Percentiles rank a stretch among this genome's conserved stretches.
These are phyloP conservation scores for Exophiala dermatitidis DNA, from an alignment of 2,329 filamentous ascomycete genomes.

Conservation along the genomic window DNA sequence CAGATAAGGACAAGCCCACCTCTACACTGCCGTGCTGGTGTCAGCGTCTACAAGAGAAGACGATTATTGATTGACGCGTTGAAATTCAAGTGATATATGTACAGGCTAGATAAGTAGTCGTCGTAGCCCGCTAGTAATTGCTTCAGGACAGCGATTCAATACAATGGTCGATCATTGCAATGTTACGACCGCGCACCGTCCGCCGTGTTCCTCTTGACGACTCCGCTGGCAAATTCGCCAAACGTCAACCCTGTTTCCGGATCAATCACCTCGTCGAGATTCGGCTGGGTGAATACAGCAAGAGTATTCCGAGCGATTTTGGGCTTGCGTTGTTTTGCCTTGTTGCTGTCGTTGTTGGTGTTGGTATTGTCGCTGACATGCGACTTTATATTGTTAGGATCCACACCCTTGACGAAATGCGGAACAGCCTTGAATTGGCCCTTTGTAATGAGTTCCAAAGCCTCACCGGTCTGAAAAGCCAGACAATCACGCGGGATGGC, in stretches of 20 bases:
- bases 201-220: slow-evolving; percentile 65
- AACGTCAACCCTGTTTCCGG: slow-evolving; percentile 67
- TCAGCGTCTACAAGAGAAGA: too few relatives aligned
- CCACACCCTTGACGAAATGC: slow-evolving; percentile 81
- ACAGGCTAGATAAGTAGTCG: too few relatives aligned
- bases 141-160: too few relatives aligned
- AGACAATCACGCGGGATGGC: slow-evolving; percentile 85
- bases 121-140: too few relatives aligned
- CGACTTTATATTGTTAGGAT: slow-evolving; percentile 38
- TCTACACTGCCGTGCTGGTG: too few relatives aligned
- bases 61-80: too few relatives aligned
- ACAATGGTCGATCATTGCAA: too few relatives aligned
- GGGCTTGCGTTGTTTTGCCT: neutral
- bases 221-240: slow-evolving; percentile 67
- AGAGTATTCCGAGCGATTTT: slow-evolving; percentile 73
- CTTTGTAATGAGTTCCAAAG: slow-evolving; percentile 81
- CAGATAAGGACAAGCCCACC: too few relatives aligned
- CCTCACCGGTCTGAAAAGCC: slow-evolving; percentile 92
- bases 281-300: slow-evolving; percentile 95
- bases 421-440: slow-evolving; percentile 90
- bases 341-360: neutral
- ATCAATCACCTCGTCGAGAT: slow-evolving; percentile 66
- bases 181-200: too few relatives aligned
- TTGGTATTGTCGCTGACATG: slow-evolving; percentile 16
- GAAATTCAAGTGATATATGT: too few relatives aligned